A percentile compares a stretch with the other conserved stretches of the same genome.
phyloP scores from a whole-genome alignment of 208 protist species.

The Endotrypanum monterogeii region DNA sequence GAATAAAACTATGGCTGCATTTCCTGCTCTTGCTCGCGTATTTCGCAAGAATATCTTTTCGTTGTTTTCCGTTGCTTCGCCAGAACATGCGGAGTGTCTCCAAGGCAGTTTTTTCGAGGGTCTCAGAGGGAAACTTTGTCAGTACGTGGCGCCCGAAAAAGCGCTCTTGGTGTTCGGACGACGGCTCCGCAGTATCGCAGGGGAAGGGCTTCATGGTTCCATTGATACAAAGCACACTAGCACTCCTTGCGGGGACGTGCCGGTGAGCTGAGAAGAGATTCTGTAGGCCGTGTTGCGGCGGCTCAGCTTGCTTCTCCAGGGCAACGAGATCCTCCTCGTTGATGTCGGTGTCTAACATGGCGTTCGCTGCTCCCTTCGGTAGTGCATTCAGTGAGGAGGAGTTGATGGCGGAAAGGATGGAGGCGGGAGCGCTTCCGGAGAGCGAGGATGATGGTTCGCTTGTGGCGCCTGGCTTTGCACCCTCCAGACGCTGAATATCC shows the following conservation, averaged over 20 bases:
- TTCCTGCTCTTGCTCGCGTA: conserved; percentile 25
- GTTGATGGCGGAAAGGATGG: conserved; percentile 51
- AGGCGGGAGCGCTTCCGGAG: not conserved
- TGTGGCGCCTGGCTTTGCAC: conserved; percentile 6
- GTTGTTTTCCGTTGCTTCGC: conserved; percentile 39
- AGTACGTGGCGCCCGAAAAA: conserved; percentile 33
- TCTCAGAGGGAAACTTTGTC: conserved; percentile 51
- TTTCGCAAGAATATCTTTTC: conserved; percentile 32
- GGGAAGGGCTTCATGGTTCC: conserved; percentile 4
- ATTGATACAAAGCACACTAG: conserved; percentile 4
- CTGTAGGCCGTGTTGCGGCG: not conserved
- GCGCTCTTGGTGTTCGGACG: conserved; percentile 7
- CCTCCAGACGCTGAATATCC: conserved; percentile 52
- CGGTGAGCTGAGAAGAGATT: conserved; percentile 27
- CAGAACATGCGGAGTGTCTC: conserved; percentile 70
- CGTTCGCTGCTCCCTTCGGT: conserved; percentile 34
- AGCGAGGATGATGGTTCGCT: not conserved
- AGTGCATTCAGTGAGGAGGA: conserved; percentile 53
- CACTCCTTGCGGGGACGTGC: not conserved
- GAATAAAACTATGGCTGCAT: conserved; percentile 34
- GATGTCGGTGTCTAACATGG: conserved; percentile 27
- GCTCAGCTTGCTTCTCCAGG: conserved; percentile 8
- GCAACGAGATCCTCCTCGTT: conserved; percentile 37
- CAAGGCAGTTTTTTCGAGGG: conserved; percentile 50
- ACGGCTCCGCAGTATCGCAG: not conserved